Evolutionary conservation across 2,329 filamentous ascomycete genomes (phyloP).

Genomic region (Calonectria pseudoturangicola): DNA sequence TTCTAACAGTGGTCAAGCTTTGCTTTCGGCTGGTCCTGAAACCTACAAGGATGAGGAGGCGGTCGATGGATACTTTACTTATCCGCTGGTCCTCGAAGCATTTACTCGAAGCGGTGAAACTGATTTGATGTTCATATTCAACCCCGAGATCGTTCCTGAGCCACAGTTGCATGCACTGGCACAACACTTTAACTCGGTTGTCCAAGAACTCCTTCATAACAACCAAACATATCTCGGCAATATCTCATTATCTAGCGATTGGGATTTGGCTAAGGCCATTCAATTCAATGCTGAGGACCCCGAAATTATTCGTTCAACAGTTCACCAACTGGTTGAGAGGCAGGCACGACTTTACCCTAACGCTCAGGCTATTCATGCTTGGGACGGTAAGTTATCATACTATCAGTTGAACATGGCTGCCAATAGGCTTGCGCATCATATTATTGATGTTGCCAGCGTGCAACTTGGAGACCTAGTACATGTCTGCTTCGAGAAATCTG

Average conservation of each 20-base stretch:
- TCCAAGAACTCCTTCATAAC: slow-evolving; percentile 1
- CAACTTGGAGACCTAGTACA: slow-evolving; percentile 14
- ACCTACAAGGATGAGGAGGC: slow-evolving; percentile 16
- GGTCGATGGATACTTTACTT: slow-evolving; percentile 24
- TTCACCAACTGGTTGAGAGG: slow-evolving; percentile 16
- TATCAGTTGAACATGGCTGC: slow-evolving; percentile 12
- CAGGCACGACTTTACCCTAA: slow-evolving; percentile 2
- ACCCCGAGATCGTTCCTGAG: slow-evolving; percentile 44
- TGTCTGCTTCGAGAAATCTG: slow-evolving; percentile 9
- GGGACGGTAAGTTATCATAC: slow-evolving; percentile 1
- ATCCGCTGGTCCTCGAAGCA: slow-evolving; percentile 15
- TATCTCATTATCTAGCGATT: neutral
- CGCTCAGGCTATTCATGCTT: neutral
- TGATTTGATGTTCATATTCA: slow-evolving; percentile 20
- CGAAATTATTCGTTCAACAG: neutral
- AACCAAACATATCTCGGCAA: neutral
- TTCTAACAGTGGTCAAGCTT: neutral
- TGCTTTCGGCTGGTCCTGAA: slow-evolving; percentile 35
- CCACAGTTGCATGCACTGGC: slow-evolving; percentile 1
- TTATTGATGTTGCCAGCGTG: slow-evolving; percentile 6
- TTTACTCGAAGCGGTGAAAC: slow-evolving; percentile 1
- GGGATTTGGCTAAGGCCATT: slow-evolving; percentile 10
- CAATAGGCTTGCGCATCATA: slow-evolving; percentile 22
- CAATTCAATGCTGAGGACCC: neutral
- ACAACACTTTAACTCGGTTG: slow-evolving; percentile 4